Percentiles rank a stretch among this genome's conserved stretches.
Evolutionary conservation across 1,284 basidiomycete genomes (phyloP).

Genomic region (Cutaneotrichosporon spelunceum): DNA sequence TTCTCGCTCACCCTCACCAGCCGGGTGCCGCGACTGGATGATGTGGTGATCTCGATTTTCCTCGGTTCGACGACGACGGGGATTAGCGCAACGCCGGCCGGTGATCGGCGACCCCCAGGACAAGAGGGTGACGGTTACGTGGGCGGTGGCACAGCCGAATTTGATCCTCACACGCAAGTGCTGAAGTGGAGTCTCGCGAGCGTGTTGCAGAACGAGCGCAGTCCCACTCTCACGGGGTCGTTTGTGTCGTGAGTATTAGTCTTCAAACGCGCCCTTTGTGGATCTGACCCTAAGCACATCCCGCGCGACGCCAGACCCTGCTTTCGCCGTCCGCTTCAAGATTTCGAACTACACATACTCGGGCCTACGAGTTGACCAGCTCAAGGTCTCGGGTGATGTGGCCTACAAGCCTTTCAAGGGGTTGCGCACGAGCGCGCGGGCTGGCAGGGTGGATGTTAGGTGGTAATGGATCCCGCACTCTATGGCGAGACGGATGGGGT

Average conservation of each 20-base stretch:
- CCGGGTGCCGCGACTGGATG: slow-evolving; percentile 63
- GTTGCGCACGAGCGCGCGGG: slow-evolving; percentile 44
- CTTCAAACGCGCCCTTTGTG: not conserved
- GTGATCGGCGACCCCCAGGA: slow-evolving; percentile 39
- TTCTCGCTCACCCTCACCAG: slow-evolving; percentile 71
- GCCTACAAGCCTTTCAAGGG: slow-evolving; percentile 65
- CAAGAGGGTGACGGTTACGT: slow-evolving; percentile 48
- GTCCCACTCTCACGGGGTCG: slow-evolving; percentile 70
- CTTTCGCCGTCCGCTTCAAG: slow-evolving; percentile 68
- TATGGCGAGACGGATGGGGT: not conserved
- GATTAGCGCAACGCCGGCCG: slow-evolving; percentile 45
- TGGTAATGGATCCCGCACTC: slow-evolving; percentile 32
- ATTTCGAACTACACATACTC: slow-evolving; percentile 73
- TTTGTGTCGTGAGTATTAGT: slow-evolving; percentile 57
- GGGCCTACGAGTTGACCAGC: slow-evolving; percentile 74
- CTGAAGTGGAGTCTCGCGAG: slow-evolving; percentile 72
- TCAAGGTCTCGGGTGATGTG: slow-evolving; percentile 66
- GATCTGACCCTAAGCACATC: slow-evolving; percentile 5
- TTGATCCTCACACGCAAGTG: slow-evolving; percentile 64
- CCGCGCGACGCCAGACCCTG: slow-evolving; percentile 60
- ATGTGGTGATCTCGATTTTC: slow-evolving; percentile 65
- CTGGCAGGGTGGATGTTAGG: slow-evolving; percentile 47
- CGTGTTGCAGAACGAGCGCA: slow-evolving; percentile 64
- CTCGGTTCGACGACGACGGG: slow-evolving; percentile 68
- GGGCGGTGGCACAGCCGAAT: slow-evolving; percentile 69